Evolutionary conservation across 2,329 filamentous ascomycete species (phyloP).

Genomic region (Aspergillus brasiliensis): DNA sequence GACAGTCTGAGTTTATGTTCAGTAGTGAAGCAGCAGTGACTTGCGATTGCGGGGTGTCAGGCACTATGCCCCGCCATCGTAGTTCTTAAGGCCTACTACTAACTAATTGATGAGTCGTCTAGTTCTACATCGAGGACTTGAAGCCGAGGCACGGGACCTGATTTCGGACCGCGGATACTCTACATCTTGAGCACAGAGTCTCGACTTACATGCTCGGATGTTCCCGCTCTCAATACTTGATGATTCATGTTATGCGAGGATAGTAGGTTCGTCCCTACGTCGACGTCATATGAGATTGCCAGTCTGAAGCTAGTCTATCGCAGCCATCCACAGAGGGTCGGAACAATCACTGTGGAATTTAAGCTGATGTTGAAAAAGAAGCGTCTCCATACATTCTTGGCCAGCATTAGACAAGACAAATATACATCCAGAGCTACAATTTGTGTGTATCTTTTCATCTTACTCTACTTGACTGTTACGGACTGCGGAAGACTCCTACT

Average conservation of each 20-base stretch:
- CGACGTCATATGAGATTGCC: not conserved
- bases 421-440: not conserved
- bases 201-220: not conserved
- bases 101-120: not conserved
- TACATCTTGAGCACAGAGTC: too few relatives aligned
- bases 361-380: too few relatives aligned
- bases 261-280: not conserved
- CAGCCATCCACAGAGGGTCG: not conserved
- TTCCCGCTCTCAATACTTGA: not conserved
- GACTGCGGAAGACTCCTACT: not conserved
- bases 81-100: too few relatives aligned
- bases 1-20: not conserved
- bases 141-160: not conserved
- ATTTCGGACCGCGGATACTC: too few relatives aligned
- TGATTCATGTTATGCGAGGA: not conserved
- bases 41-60: not conserved
- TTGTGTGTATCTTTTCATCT: not conserved
- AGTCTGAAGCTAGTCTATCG: not conserved
- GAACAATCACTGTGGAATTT: not conserved
- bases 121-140: not conserved
- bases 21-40: not conserved
- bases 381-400: too few relatives aligned
- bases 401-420: too few relatives aligned
- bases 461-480: not conserved
- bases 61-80: not conserved